Evolutionary conservation across 495 filamentous ascomycete genomes (phyloP).

Genomic region (Durotheca rogersii): DNA sequence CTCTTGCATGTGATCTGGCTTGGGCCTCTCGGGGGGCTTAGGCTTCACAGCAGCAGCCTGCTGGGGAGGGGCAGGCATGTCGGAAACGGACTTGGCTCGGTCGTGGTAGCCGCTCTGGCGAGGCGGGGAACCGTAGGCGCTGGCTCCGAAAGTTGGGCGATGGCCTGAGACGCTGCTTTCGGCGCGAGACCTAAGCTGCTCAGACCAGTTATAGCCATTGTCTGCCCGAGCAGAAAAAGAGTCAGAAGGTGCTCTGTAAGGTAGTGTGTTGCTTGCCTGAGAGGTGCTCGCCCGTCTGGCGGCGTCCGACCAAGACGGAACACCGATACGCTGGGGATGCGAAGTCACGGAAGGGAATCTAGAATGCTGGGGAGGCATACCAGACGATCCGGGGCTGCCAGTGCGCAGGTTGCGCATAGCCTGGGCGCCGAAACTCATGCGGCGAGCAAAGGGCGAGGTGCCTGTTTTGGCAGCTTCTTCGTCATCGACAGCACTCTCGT

Average conservation of each 20-base stretch:
- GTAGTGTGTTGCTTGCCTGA: constrained; percentile 56
- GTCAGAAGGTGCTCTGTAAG: constrained; percentile 62
- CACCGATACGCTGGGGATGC: constrained; percentile 22
- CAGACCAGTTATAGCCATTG: constrained; percentile 91
- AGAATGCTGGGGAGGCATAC: constrained; percentile 43
- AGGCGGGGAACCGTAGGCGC: constrained; percentile 40
- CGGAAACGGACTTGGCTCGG: constrained; percentile 66
- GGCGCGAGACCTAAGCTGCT: constrained; percentile 85
- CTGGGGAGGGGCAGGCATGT: constrained; percentile 64
- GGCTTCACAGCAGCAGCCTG: constrained; percentile 44
- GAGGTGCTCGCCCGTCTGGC: constrained; percentile 38
- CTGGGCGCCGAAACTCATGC: constrained; percentile 88
- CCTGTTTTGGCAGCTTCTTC: constrained; percentile 56
- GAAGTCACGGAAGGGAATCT: constrained; percentile 25
- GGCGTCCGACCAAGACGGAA: constrained; percentile 25
- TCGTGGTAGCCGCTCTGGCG: constrained; percentile 49
- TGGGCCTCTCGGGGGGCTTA: constrained; percentile 57
- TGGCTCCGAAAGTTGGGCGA: constrained; percentile 50
- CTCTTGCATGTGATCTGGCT: constrained; percentile 92
- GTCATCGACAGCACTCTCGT: constrained; percentile 88
- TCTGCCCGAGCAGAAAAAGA: constrained; percentile 61
- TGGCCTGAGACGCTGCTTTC: constrained; percentile 72
- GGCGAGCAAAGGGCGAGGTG: constrained; percentile 74
- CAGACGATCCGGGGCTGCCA: constrained; percentile 50
- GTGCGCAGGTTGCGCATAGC: constrained; percentile 61